phyloP scores from a whole-genome alignment of 106 monocot genomes.

The Platanthera zijinensis region DNA sequence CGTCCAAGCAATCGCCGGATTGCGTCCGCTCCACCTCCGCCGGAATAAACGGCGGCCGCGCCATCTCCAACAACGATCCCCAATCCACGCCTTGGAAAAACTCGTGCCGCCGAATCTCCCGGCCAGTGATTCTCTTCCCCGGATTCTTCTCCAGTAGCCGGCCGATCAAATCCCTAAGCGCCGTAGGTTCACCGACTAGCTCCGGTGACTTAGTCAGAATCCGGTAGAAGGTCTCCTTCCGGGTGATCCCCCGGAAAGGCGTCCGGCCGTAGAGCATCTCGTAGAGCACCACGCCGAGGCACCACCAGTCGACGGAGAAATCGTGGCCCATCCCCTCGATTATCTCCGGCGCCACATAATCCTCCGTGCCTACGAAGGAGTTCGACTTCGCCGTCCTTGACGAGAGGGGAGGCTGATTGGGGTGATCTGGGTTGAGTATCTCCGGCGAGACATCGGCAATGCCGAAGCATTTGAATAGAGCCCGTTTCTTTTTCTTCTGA shows the following conservation, averaged over 20 bases:
- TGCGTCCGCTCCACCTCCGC: constrained; percentile 9
- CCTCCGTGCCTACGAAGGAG: constrained; percentile 97
- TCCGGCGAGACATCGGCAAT: constrained; percentile 30
- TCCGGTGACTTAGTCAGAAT: constrained; percentile 51
- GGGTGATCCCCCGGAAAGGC: constrained; percentile 69
- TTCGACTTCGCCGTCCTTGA: constrained; percentile 48
- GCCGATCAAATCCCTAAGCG: constrained; percentile 56
- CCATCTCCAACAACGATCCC: constrained; percentile 39
- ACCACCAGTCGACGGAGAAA: constrained; percentile 91
- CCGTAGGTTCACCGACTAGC: constrained; percentile 58
- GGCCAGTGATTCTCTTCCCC: constrained; percentile 28
- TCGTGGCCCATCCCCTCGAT: constrained; percentile 77
- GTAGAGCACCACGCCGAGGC: constrained; percentile 85
- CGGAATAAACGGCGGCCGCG: constrained; percentile 78
- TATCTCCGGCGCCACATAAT: constrained; percentile 92
- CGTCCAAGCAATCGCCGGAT: constrained; percentile 25
- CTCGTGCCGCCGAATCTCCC: constrained; percentile 55
- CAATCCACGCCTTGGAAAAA: constrained; percentile 76
- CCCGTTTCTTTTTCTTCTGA: constrained; percentile 8
- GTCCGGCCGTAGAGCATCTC: constrained; percentile 95
- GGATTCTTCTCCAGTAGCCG: constrained; percentile 78
- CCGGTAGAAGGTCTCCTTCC: constrained; percentile 83
- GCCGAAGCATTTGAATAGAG: constrained; percentile 1
- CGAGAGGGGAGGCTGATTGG: background rate
- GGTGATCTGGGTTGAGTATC: background rate